Conservation (phyloP, 306 rosid species). For the Lablab purpureus region DNA sequence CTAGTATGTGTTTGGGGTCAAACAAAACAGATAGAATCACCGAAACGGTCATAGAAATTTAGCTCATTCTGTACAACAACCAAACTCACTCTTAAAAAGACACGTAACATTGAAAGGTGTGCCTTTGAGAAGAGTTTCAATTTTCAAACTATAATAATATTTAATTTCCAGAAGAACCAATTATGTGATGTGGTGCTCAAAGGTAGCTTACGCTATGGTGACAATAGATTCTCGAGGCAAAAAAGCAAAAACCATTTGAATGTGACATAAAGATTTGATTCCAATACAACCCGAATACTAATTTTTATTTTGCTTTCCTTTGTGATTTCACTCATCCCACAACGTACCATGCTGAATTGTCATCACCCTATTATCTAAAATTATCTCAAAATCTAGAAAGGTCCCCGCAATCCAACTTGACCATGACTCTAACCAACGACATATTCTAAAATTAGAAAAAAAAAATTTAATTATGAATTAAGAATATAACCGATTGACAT, state of each 20-base stretch:
- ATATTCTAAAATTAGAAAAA: conserved; percentile 8
- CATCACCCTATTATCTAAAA: conserved; percentile 15
- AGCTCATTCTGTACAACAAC: not conserved
- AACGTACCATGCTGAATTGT: conserved; percentile 22
- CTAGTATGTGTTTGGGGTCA: not conserved
- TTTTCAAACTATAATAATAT: not conserved
- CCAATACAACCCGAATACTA: conserved; percentile 31
- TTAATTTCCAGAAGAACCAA: not conserved
- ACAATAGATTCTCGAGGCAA: conserved; percentile 31
- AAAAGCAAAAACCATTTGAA: conserved; percentile 30
- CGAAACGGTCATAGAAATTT: not conserved
- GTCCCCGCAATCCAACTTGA: conserved; percentile 6
- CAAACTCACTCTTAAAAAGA: not conserved
- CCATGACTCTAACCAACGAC: not conserved
- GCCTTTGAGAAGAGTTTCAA: conserved; percentile 13
- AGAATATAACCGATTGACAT: not conserved
- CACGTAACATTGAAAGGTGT: not conserved
- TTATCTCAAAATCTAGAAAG: conserved; percentile 20
- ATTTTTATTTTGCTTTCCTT: not conserved
- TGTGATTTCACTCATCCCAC: conserved; percentile 27
- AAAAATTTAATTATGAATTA: not conserved
- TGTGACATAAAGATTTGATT: conserved; percentile 52
- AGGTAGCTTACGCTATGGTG: not conserved
- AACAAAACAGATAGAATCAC: no score
- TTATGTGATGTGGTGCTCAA: not conserved